Evolutionary conservation across 2,329 filamentous ascomycete species (phyloP).

Genomic region (Penicillium polonicum): DNA sequence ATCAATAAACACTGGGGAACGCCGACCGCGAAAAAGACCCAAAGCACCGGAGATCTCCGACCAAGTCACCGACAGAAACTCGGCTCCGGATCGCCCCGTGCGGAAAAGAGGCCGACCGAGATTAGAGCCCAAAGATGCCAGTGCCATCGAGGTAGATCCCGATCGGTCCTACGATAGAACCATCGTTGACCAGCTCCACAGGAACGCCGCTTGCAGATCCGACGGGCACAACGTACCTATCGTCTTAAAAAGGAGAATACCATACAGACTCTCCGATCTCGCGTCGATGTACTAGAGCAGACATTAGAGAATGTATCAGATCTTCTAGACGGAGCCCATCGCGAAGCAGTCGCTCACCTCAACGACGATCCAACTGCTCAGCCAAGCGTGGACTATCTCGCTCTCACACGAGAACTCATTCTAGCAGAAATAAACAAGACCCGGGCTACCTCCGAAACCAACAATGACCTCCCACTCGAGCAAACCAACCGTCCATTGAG

Average conservation of each 20-base stretch:
- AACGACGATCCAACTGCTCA: not conserved
- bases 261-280: slow-evolving; percentile 69
- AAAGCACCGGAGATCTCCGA: slow-evolving; percentile 14
- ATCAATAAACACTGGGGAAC: not conserved
- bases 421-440: slow-evolving; percentile 19
- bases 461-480: not conserved
- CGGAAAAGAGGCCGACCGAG: slow-evolving; percentile 25
- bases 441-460: not conserved
- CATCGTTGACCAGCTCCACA: slow-evolving; percentile 11
- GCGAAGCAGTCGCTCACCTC: not conserved
- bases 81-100: slow-evolving; percentile 11
- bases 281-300: slow-evolving; percentile 66
- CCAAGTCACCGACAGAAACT: not conserved
- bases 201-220: slow-evolving; percentile 75
- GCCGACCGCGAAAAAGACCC: not conserved
- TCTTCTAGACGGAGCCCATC: slow-evolving; percentile 8
- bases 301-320: slow-evolving; percentile 21
- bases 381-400: not conserved
- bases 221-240: slow-evolving; percentile 81
- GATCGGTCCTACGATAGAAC: not conserved
- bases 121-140: slow-evolving; percentile 22
- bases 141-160: slow-evolving; percentile 21
- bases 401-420: slow-evolving; percentile 15
- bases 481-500: not conserved
- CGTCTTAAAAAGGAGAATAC: slow-evolving; percentile 80